These are phyloP conservation scores for Aspergillus sp. DNA, from an alignment of 2,329 filamentous ascomycete genomes.

Conservation along the genomic window DNA sequence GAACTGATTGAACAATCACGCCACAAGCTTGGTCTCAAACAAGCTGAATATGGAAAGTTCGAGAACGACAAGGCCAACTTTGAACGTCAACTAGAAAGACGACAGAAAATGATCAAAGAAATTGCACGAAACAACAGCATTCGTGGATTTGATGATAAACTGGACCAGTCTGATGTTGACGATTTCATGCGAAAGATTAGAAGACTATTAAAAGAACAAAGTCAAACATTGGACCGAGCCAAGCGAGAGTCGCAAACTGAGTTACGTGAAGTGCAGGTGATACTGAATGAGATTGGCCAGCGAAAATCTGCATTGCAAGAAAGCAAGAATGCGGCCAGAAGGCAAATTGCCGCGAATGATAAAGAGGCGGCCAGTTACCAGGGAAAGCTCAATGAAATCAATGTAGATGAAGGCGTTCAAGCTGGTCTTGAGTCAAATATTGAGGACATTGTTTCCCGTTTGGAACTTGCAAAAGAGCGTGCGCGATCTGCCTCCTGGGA, in stretches of 20 bases:
- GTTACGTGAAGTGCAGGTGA: conserved; percentile 64
- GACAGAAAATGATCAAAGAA: conserved; percentile 70
- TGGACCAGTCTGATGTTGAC: conserved; percentile 68
- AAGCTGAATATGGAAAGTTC: conserved; percentile 60
- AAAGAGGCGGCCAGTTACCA: conserved; percentile 64
- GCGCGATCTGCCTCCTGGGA: conserved; percentile 66
- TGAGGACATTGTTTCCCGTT: conserved; percentile 60
- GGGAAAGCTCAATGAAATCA: conserved; percentile 64
- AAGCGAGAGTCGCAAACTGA: conserved; percentile 71
- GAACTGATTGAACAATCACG: conserved; percentile 46
- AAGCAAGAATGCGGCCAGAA: conserved; percentile 67
- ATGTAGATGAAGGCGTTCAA: conserved; percentile 80
- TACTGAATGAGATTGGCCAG: conserved; percentile 69
- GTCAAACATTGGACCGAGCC: conserved; percentile 67
- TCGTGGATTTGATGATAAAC: conserved; percentile 74
- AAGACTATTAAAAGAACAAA: conserved; percentile 73
- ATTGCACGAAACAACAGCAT: conserved; percentile 73
- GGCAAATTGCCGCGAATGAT: conserved; percentile 70
- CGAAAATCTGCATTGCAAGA: conserved; percentile 68
- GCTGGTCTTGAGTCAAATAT: conserved; percentile 71
- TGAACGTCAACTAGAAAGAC: conserved; percentile 69
- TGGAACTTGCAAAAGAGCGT: conserved; percentile 60
- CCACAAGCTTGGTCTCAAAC: conserved; percentile 33
- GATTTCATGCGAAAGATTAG: conserved; percentile 75
- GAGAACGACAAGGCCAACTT: conserved; percentile 84